phyloP scores from a whole-genome alignment of 768 basidiomycete species.

The Leucogyrophana mollusca region DNA sequence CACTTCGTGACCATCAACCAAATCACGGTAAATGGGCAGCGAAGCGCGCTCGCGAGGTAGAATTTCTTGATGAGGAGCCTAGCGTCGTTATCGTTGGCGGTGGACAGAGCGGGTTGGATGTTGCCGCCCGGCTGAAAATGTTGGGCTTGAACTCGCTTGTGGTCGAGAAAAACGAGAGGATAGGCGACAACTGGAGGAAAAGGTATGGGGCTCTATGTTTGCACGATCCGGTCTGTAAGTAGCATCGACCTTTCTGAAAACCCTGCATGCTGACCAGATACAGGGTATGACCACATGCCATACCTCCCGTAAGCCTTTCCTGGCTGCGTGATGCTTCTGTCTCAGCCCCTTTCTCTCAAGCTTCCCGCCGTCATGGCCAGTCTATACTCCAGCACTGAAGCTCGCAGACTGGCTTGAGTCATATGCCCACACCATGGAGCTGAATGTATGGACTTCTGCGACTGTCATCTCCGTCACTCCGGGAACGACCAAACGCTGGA shows the following conservation, averaged over 20 bases:
- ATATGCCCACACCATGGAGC: slow-evolving; percentile 58
- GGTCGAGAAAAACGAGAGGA: slow-evolving; percentile 22
- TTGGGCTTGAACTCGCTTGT: slow-evolving; percentile 17
- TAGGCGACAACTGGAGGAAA: slow-evolving; percentile 32
- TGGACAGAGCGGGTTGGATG: slow-evolving; percentile 53
- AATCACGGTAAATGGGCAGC: slow-evolving; percentile 30
- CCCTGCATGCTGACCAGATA: neutral
- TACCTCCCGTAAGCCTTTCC: slow-evolving; percentile 49
- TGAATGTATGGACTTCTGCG: slow-evolving; percentile 64
- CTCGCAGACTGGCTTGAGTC: slow-evolving; percentile 68
- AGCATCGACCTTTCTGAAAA: neutral
- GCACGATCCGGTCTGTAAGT: slow-evolving; percentile 32
- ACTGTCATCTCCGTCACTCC: slow-evolving; percentile 24
- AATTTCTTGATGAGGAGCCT: slow-evolving; percentile 42
- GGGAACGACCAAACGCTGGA: slow-evolving; percentile 39
- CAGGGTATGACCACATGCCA: slow-evolving; percentile 49
- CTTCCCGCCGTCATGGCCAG: slow-evolving; percentile 61
- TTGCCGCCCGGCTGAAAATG: slow-evolving; percentile 54
- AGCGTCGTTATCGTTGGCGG: slow-evolving; percentile 51
- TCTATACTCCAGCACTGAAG: slow-evolving; percentile 52
- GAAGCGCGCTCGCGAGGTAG: slow-evolving; percentile 24
- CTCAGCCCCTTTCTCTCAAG: slow-evolving; percentile 23
- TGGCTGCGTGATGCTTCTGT: neutral
- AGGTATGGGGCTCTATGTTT: slow-evolving; percentile 27
- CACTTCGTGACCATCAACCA: slow-evolving; percentile 41